Percentiles rank a stretch among this genome's conserved stretches.
phyloP scores from a whole-genome alignment of 805 yeast genomes.

The Debaryomyces castellii region DNA sequence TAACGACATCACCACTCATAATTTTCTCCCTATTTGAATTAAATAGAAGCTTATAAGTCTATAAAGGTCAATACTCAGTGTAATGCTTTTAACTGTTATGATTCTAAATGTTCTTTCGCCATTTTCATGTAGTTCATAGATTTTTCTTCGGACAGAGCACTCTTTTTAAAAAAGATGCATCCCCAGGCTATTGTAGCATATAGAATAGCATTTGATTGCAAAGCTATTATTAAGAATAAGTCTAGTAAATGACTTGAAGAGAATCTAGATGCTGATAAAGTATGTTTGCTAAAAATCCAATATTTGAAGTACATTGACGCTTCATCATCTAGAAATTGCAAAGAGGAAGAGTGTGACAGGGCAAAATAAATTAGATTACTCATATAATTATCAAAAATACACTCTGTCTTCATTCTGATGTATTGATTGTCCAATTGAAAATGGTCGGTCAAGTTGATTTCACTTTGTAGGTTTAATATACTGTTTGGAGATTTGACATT shows the following conservation, averaged over 20 bases:
- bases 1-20: conserved; percentile 30
- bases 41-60: conserved; percentile 23
- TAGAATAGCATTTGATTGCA: conserved; percentile 46
- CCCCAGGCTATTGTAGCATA: conserved; percentile 63
- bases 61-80: conserved; percentile 5
- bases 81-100: conserved; percentile 12
- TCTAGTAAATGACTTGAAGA: conserved; percentile 49
- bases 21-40: conserved; percentile 28
- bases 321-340: not conserved
- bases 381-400: not conserved
- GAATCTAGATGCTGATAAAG: conserved; percentile 47
- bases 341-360: not conserved
- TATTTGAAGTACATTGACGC: conserved; percentile 39
- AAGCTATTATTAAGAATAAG: conserved; percentile 54
- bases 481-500: too few species aligned
- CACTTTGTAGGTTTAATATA: too few species aligned
- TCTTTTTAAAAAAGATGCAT: conserved; percentile 29
- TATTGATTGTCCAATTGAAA: too few species aligned
- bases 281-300: conserved; percentile 48
- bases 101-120: not conserved
- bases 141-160: not conserved
- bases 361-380: not conserved
- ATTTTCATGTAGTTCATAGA: not conserved
- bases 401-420: not conserved
- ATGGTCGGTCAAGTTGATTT: too few species aligned